Evolutionary conservation across 352 stramenopile genomes (phyloP), one percentile per base, ranked within the genome.

Genomic region (Phytophthora podocarpi): DNA sequence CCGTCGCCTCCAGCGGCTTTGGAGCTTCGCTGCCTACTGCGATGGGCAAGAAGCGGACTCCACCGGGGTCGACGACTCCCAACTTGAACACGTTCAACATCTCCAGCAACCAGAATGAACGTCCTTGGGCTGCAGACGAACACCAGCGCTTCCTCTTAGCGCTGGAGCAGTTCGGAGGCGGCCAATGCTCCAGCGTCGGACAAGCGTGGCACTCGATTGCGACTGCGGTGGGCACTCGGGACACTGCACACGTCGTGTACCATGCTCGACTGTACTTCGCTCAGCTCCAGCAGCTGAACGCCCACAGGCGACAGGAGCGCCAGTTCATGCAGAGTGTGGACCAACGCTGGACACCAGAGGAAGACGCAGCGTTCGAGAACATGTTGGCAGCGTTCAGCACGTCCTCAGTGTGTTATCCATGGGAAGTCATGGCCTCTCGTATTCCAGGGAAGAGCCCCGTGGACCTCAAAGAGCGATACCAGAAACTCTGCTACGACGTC

Each of bases 401-500:
- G 3, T 57, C 43, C 5, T 54, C 61, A 3, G 67, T 64, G 20
- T 89, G 75, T 36, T 89, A 87, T 47, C 70, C 78, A 13, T 93
- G 85, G 83, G 71, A 80, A 11, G 42, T 60, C 0, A 89, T 95
- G 65, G 80, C 82, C 3, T 70, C 67, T 16, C 59, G 69, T 42
- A 59, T 93, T 3, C 70, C 70, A 7, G 74, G 72, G 15, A 93
- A 90, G 50, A 76, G 68, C 2, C 52, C 75, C 3, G 65, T 74
- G 1, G 80, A 85, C 16, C 64, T 87, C 4, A 76, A 85, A 9
- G 81, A 89, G 40, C 72, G 85, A 36, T 95, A 88, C 61, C 63
- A 82, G 51, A 88, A 89, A 73, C 82, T 92, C 24, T 89, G 85
- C 49, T 80, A 89, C 42, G 85, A 94, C 50, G 61, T 94, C 7